A percentile compares a stretch with the other conserved stretches of the same genome.
Conservation (phyloP, 257 asterid species). For the Solanum pennellii region DNA sequence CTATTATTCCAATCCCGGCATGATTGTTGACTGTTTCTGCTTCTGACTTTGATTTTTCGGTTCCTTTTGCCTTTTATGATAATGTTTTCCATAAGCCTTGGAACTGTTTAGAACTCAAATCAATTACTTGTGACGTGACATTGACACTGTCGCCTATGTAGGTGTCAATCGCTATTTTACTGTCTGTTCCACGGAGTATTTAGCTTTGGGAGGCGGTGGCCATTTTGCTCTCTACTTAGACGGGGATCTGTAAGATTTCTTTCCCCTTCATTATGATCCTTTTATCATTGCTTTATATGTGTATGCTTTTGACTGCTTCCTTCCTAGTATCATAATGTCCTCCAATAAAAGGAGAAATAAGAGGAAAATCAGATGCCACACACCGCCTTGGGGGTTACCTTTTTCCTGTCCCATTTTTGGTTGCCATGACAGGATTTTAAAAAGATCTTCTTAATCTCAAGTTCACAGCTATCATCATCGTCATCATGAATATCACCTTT, state of each 20-base stretch:
- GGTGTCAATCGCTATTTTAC: conserved; percentile 80
- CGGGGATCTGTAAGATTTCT: conserved; percentile 64
- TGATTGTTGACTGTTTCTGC: not conserved
- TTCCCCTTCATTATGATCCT: not conserved
- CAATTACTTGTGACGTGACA: not conserved
- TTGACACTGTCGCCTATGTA: conserved; percentile 13
- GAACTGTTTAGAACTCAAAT: not conserved
- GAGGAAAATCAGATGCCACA: not conserved
- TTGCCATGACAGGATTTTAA: not conserved
- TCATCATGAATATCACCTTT: not conserved
- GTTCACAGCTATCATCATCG: not conserved
- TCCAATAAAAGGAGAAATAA: not conserved
- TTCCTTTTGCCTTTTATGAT: not conserved
- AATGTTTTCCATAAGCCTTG: not conserved
- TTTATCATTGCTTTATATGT: not conserved
- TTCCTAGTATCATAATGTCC: not conserved
- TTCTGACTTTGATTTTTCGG: not conserved
- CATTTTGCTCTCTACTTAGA: conserved; percentile 93
- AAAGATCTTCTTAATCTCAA: not conserved
- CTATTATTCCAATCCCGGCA: not conserved
- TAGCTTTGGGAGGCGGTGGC: conserved; percentile 94
- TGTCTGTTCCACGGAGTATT: conserved; percentile 58
- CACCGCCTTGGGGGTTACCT: not conserved
- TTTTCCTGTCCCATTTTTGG: not conserved
- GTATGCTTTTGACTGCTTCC: not conserved